Evolutionary conservation across 805 yeast species (phyloP).

Genomic region (Saccharomyces jurei): DNA sequence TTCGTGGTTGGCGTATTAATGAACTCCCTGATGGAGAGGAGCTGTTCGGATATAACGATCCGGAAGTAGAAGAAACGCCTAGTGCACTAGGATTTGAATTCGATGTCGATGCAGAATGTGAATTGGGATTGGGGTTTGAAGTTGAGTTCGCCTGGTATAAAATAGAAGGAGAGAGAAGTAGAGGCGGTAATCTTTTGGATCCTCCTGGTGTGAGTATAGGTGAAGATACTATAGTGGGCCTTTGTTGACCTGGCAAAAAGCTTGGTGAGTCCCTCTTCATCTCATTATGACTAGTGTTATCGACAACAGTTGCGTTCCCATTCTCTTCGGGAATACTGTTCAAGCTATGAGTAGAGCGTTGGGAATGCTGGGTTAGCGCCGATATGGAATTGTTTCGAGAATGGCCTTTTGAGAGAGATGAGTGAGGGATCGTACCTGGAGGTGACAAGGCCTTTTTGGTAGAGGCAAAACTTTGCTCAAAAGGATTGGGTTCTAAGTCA

Average conservation of each 20-base stretch:
- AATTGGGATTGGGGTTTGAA: background rate
- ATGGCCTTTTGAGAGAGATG: background rate
- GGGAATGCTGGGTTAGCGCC: background rate
- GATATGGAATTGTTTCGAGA: background rate
- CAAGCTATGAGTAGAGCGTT: background rate
- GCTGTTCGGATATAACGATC: background rate
- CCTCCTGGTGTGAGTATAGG: constrained; percentile 51
- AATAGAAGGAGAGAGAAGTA: constrained; percentile 15
- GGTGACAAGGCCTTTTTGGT: constrained; percentile 21
- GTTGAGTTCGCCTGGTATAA: constrained; percentile 3
- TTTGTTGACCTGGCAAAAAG: constrained; percentile 10
- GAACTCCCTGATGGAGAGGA: constrained; percentile 1
- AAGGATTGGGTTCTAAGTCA: constrained; percentile 89
- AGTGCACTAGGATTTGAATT: background rate
- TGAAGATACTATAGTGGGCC: constrained; percentile 28
- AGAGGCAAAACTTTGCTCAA: constrained; percentile 87
- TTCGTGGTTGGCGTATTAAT: constrained; percentile 6
- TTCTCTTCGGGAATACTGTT: background rate
- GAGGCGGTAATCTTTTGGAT: constrained; percentile 45
- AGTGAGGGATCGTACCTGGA: background rate
- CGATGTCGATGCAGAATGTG: background rate
- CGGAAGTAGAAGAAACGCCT: constrained; percentile 1
- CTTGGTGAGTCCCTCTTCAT: background rate
- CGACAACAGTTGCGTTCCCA: background rate
- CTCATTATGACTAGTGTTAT: background rate